These are phyloP conservation scores for Venturia effusa DNA, from an alignment of 2,329 filamentous ascomycete species.

Conservation along the genomic window DNA sequence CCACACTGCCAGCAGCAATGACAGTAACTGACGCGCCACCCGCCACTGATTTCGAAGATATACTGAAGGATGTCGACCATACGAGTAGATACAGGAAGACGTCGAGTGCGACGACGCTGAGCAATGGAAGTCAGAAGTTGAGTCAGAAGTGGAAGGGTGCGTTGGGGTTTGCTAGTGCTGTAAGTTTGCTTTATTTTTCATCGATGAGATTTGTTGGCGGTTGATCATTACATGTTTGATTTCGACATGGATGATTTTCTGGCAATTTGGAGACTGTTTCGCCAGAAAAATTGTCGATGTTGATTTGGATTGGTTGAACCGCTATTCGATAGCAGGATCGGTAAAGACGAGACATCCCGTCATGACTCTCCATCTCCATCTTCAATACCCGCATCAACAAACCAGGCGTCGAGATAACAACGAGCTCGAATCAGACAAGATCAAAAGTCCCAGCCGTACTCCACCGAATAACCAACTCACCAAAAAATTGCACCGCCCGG, in stretches of 20 bases:
- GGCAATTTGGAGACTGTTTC: background rate
- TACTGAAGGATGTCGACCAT: background rate
- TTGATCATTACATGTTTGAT: background rate
- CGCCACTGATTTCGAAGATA: background rate
- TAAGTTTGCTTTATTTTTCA: background rate
- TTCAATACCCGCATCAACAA: too few species aligned
- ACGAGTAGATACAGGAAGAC: background rate
- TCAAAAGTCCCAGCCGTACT: too few species aligned
- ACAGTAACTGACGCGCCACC: background rate
- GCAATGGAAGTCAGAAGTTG: background rate
- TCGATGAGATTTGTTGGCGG: background rate
- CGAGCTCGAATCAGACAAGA: too few species aligned
- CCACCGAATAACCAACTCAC: too few species aligned
- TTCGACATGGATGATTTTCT: background rate
- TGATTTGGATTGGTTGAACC: too few species aligned
- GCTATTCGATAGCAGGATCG: too few species aligned
- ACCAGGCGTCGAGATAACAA: too few species aligned
- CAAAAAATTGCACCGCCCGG: background rate
- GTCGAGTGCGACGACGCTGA: background rate
- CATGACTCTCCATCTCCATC: too few species aligned
- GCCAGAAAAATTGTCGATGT: too few species aligned
- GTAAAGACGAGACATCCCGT: too few species aligned
- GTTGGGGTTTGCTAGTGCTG: background rate
- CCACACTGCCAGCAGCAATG: background rate
- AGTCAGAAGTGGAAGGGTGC: background rate